phyloP scores from a whole-genome alignment of 1,284 basidiomycete species.

The Tylopilus sp. region DNA sequence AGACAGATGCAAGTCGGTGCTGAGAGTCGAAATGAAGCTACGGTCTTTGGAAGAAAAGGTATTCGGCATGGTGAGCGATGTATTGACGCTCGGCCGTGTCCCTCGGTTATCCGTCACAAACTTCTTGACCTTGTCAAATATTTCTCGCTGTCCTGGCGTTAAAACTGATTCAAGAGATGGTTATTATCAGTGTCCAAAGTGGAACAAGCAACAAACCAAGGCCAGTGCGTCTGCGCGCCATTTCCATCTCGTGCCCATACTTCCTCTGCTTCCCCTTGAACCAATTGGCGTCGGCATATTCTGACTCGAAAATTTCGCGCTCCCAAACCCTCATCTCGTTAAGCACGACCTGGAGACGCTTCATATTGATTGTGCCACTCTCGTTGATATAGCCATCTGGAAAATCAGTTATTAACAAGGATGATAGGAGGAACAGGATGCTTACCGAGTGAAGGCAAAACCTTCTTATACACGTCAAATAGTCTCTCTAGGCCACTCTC shows the following conservation, averaged over 20 bases:
- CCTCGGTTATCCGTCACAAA: slow-evolving; percentile 65
- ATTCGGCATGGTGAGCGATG: slow-evolving; percentile 65
- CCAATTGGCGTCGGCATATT: slow-evolving; percentile 86
- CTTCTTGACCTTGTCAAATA: slow-evolving; percentile 71
- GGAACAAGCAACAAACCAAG: slow-evolving; percentile 41
- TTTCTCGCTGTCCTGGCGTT: slow-evolving; percentile 66
- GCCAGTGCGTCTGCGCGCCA: slow-evolving; percentile 45
- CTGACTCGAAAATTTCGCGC: slow-evolving; percentile 85
- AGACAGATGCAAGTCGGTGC: slow-evolving; percentile 70
- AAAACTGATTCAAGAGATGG: slow-evolving; percentile 47
- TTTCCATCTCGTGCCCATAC: slow-evolving; percentile 59
- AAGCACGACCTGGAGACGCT: slow-evolving; percentile 81
- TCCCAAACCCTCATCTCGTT: slow-evolving; percentile 89
- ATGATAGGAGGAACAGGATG: not conserved
- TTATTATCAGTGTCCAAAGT: slow-evolving; percentile 1
- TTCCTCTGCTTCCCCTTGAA: slow-evolving; percentile 86
- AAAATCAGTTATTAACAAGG: slow-evolving; percentile 1
- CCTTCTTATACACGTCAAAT: slow-evolving; percentile 93
- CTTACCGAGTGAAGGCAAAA: slow-evolving; percentile 77
- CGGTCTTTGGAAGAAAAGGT: slow-evolving; percentile 75
- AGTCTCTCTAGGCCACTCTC: slow-evolving; percentile 91
- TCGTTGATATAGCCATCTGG: slow-evolving; percentile 94
- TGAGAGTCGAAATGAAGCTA: slow-evolving; percentile 71
- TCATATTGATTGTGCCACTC: slow-evolving; percentile 77
- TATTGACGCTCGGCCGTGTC: slow-evolving; percentile 36